A percentile compares a stretch with the other conserved stretches of the same genome.
Evolutionary conservation across 2,329 filamentous ascomycete species (phyloP).

Genomic region (Microsporum canis): DNA sequence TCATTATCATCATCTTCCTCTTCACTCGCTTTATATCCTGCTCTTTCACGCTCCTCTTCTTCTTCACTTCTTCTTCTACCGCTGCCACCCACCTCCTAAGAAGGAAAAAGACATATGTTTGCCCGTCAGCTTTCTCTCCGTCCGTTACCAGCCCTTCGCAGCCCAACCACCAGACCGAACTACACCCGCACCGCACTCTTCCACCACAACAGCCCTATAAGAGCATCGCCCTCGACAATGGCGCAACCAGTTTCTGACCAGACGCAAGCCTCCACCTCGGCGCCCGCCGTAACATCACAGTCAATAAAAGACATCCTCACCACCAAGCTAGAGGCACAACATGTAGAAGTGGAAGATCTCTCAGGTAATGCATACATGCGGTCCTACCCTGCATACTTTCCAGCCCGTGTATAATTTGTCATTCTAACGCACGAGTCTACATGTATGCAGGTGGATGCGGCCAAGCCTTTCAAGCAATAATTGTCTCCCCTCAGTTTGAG

Average conservation of each 20-base stretch:
- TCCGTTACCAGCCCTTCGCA: not conserved
- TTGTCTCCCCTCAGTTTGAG: conserved; percentile 58
- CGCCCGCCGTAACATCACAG: conserved; percentile 59
- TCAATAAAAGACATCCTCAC: conserved; percentile 57
- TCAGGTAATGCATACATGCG: conserved; percentile 52
- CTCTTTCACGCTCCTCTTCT: not conserved
- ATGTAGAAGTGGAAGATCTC: conserved; percentile 85
- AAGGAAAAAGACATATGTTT: conserved; percentile 11
- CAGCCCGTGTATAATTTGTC: not conserved
- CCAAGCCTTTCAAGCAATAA: conserved; percentile 58
- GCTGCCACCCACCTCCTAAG: too few relatives aligned
- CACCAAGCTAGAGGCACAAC: conserved; percentile 57
- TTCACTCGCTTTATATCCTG: not conserved
- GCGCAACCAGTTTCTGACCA: conserved; percentile 22
- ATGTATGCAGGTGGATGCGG: conserved; percentile 51
- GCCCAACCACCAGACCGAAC: not conserved
- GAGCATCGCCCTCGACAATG: conserved; percentile 30
- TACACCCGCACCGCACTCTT: conserved; percentile 18
- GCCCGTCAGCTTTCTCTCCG: conserved; percentile 6
- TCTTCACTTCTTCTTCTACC: not conserved
- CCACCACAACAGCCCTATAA: conserved; percentile 25
- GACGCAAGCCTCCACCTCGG: conserved; percentile 26
- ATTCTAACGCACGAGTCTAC: not conserved
- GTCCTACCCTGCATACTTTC: not conserved
- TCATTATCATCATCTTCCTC: not conserved